Evolutionary conservation across 768 basidiomycete genomes (phyloP).

Genomic region (Lactarius akahatsu): DNA sequence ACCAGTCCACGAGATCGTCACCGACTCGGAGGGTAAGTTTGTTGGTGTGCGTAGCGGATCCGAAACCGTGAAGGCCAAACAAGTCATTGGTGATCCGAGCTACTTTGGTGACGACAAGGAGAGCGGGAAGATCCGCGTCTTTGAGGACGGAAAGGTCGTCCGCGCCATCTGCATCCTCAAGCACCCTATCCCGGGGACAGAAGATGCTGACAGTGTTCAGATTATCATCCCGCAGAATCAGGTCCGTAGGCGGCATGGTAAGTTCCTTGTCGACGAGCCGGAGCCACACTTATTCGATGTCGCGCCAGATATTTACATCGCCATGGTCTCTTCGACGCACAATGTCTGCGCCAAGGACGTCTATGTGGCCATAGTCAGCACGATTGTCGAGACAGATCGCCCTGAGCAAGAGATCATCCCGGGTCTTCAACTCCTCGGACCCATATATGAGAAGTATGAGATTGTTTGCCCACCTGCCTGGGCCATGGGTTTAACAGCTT

Average conservation of each 20-base stretch:
- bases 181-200: constrained; percentile 97
- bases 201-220: constrained; percentile 91
- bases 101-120: constrained; percentile 85
- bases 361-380: constrained; percentile 97
- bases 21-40: constrained; percentile 82
- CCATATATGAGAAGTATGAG: constrained; percentile 89
- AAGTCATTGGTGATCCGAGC: constrained; percentile 96
- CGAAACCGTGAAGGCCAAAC: constrained; percentile 95
- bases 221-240: constrained; percentile 99
- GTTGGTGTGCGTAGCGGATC: constrained; percentile 85
- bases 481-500: background rate
- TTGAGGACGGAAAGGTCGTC: constrained; percentile 93
- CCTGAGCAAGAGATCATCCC: constrained; percentile 93
- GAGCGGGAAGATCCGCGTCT: constrained; percentile 78
- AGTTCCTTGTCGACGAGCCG: constrained; percentile 33
- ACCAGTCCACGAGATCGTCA: constrained; percentile 85
- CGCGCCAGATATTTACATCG: constrained; percentile 93
- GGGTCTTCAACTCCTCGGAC: constrained; percentile 86
- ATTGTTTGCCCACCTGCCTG: background rate
- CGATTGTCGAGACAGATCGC: constrained; percentile 91
- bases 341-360: constrained; percentile 96
- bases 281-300: constrained; percentile 16
- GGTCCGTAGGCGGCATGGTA: constrained; percentile 88
- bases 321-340: constrained; percentile 95
- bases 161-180: constrained; percentile 97